A percentile compares a stretch with the other conserved stretches of the same genome.
Conservation (phyloP, 768 basidiomycete genomes). For the Cystobasidiopsis lactophilus region DNA sequence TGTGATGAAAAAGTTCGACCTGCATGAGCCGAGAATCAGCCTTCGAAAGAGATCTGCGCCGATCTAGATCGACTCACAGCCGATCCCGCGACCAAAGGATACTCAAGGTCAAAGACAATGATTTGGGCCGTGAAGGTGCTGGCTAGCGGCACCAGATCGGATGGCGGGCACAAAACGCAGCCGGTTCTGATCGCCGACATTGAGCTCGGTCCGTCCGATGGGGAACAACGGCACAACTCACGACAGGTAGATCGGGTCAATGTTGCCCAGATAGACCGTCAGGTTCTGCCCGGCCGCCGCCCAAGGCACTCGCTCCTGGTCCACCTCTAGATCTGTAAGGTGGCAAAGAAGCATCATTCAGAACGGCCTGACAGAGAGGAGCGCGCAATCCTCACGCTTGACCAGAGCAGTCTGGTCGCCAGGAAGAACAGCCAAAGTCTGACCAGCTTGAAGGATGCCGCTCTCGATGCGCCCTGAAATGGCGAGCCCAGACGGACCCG, state of each 20-base stretch:
- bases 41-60: background rate
- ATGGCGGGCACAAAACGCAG: constrained; percentile 59
- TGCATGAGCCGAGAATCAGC: too few relatives aligned
- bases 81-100: constrained; percentile 69
- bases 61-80: constrained; percentile 33
- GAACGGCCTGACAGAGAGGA: background rate
- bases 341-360: constrained; percentile 10
- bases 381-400: constrained; percentile 32
- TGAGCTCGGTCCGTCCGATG: background rate
- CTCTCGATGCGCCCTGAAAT: constrained; percentile 65
- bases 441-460: constrained; percentile 80
- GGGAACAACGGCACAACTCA: constrained; percentile 6
- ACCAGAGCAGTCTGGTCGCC: constrained; percentile 77
- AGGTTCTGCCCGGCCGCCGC: constrained; percentile 75
- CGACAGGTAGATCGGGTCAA: constrained; percentile 61
- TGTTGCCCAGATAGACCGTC: constrained; percentile 56
- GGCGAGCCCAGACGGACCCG: constrained; percentile 40
- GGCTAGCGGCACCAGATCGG: constrained; percentile 50
- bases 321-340: constrained; percentile 67
- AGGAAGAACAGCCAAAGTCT: constrained; percentile 61
- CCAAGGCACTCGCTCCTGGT: constrained; percentile 57
- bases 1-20: constrained; percentile 91
- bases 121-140: constrained; percentile 62
- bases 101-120: constrained; percentile 75
- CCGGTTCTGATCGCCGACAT: constrained; percentile 36